Conservation (phyloP, 108 stramenopile species). For the Thalassiosira profunda region DNA sequence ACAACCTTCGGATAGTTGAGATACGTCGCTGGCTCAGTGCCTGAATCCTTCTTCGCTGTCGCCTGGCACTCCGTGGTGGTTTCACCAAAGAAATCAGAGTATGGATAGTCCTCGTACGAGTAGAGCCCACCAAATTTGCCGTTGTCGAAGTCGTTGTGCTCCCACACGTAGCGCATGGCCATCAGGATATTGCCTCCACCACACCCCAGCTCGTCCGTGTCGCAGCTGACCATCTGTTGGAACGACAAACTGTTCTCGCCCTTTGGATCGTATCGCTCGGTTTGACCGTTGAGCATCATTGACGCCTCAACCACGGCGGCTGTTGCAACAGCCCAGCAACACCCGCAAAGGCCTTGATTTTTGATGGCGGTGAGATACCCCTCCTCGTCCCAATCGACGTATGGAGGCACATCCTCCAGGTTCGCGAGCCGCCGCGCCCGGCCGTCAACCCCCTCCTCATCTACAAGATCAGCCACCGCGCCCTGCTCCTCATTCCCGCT, state of each 20-base stretch:
- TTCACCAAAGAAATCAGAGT: conserved; percentile 43
- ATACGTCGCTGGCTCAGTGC: conserved; percentile 20
- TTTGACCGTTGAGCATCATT: conserved; percentile 50
- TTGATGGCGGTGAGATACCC: conserved; percentile 83
- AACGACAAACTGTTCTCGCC: conserved; percentile 59
- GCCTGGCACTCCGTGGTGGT: conserved; percentile 29
- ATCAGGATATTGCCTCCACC: conserved; percentile 78
- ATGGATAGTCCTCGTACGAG: conserved; percentile 47
- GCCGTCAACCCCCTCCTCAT: conserved; percentile 5
- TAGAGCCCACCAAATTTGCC: conserved; percentile 50
- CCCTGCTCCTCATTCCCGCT: not conserved
- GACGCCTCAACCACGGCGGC: conserved; percentile 91
- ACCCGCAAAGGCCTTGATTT: conserved; percentile 91
- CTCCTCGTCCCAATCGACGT: conserved; percentile 79
- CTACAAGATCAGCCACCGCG: not conserved
- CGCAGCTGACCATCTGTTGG: conserved; percentile 87
- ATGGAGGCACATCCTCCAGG: conserved; percentile 22
- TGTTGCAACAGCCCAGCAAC: conserved; percentile 94
- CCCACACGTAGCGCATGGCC: conserved; percentile 46
- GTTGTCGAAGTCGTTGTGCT: conserved; percentile 28
- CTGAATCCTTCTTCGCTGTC: too few relatives aligned
- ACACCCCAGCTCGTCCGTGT: conserved; percentile 74
- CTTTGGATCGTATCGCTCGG: not conserved
- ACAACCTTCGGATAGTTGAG: conserved; percentile 34
- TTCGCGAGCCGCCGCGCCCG: not conserved